Percentiles rank a stretch among this genome's conserved stretches.
These are phyloP conservation scores for Collybiopsis confluens DNA, from an alignment of 768 basidiomycete genomes.

Conservation along the genomic window DNA sequence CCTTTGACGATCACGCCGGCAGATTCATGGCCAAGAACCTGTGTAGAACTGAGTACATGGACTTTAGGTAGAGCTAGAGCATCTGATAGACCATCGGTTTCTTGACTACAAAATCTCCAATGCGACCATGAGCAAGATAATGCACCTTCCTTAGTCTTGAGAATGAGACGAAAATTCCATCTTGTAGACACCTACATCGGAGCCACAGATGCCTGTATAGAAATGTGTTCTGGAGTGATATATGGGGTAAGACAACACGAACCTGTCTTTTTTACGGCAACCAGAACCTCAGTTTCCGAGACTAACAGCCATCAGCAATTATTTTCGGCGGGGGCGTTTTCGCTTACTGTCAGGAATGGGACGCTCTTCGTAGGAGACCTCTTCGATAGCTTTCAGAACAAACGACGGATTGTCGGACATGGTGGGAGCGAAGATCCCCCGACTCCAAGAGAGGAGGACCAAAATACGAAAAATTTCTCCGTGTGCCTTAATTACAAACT, in stretches of 20 bases:
- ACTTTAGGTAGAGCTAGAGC: not conserved
- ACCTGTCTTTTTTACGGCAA: constrained; percentile 92
- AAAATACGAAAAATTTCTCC: too few species aligned
- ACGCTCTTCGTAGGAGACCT: constrained; percentile 67
- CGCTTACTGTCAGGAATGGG: constrained; percentile 62
- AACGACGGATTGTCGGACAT: constrained; percentile 80
- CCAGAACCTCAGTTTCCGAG: constrained; percentile 72
- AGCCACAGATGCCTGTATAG: constrained; percentile 78
- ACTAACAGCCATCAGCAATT: constrained; percentile 33
- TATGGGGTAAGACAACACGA: constrained; percentile 13
- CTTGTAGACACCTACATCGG: constrained; percentile 52
- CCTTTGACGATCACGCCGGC: constrained; percentile 73
- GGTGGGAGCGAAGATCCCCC: constrained; percentile 22
- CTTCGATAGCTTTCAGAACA: constrained; percentile 64
- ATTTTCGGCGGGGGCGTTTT: not conserved
- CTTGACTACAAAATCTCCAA: constrained; percentile 75
- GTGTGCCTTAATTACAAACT: too few species aligned
- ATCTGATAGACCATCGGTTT: constrained; percentile 62
- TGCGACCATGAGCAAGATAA: constrained; percentile 73
- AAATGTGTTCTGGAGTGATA: constrained; percentile 3
- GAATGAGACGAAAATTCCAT: constrained; percentile 10
- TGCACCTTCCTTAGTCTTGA: constrained; percentile 50
- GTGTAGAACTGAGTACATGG: not conserved
- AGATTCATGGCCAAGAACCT: constrained; percentile 95
- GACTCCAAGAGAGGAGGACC: too few species aligned